Conservation (phyloP, 2,329 filamentous ascomycete genomes). For the Whalleya microplaca region DNA sequence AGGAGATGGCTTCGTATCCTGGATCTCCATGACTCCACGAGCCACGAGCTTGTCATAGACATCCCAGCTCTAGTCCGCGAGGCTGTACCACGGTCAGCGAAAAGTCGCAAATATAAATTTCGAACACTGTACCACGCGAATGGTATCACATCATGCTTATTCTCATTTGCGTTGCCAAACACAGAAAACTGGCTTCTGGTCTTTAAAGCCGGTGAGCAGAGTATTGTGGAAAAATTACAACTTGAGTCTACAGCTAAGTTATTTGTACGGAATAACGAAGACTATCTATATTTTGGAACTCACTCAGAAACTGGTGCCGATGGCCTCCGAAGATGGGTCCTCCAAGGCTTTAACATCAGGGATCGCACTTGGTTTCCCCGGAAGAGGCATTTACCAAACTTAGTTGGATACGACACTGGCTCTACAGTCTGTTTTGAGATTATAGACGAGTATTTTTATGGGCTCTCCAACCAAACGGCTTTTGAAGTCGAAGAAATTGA, state of each 20-base stretch:
- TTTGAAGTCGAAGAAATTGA: constrained; percentile 66
- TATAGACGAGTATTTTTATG: constrained; percentile 68
- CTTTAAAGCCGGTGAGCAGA: constrained; percentile 45
- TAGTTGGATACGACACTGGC: constrained; percentile 68
- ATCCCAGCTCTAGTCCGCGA: constrained; percentile 47
- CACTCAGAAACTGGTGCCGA: constrained; percentile 58
- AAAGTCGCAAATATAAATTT: constrained; percentile 49
- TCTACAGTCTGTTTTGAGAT: constrained; percentile 74
- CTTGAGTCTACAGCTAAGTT: constrained; percentile 57
- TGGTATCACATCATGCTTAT: constrained; percentile 61
- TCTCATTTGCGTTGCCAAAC: constrained; percentile 45
- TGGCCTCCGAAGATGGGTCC: constrained; percentile 64
- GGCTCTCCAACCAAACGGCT: constrained; percentile 66
- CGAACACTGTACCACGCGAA: constrained; percentile 60
- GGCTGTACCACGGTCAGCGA: constrained; percentile 41
- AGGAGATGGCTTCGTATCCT: constrained; percentile 56
- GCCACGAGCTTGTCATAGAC: constrained; percentile 59
- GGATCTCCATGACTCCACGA: constrained; percentile 55
- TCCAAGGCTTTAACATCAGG: constrained; percentile 56
- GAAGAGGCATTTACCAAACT: constrained; percentile 57
- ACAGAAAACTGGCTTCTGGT: constrained; percentile 57
- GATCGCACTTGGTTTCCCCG: constrained; percentile 44
- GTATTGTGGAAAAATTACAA: constrained; percentile 45
- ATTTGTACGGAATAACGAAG: constrained; percentile 67
- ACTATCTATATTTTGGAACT: constrained; percentile 69